Base-by-base conservation (phyloP, 768 basidiomycete genomes). In the Boletus barrowsii region DNA sequence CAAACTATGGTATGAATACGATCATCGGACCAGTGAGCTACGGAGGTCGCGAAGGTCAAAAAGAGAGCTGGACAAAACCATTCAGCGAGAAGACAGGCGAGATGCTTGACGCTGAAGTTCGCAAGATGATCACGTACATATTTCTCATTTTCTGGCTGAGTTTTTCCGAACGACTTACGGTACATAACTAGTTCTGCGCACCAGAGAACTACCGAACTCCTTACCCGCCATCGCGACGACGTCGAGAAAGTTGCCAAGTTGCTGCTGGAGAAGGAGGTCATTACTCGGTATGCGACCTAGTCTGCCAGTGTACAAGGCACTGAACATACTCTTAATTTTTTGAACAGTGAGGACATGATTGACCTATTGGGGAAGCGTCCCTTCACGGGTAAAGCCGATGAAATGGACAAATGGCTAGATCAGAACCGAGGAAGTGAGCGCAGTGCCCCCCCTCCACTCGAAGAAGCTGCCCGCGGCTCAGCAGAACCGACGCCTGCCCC, bases 351-450 rank as follows among this genome's bases (percentile, higher is more conserved):
- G 79, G 89, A 93, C 65, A 94, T 93, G 91, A 88, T 90, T 56
- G 65, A 77, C 39, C 78, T 93, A 17, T 80, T 93, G 39, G 91
- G 92, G 47, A 88, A 87, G 66, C 83, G 91, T 47, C 90, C 91
- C 24, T 93, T 93, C 63, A 72, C 67, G n/a, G 83, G 83, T 58
- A 80, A 82, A 54, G 76, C 82, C 24, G 93, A 96, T 67, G 93
- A 96, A 60, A 97, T 98, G 95, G 94, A 97, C 75, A 90, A 88
- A 68, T 96, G 93, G 89, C 80, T 96, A n/a, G 93, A 96, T 64
- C 82, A 88, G 66, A 82, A 92, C 67, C 79, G 79, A 36, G 79
- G 79, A 39, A 64, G 63, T 36, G 82, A 82, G 62, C 78, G 79
- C 46, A 83, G 81, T 60, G 82, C 83, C n/a, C 83, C 83, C 20